Conservation (phyloP, 495 filamentous ascomycete species). For the Tricharina praecox region DNA sequence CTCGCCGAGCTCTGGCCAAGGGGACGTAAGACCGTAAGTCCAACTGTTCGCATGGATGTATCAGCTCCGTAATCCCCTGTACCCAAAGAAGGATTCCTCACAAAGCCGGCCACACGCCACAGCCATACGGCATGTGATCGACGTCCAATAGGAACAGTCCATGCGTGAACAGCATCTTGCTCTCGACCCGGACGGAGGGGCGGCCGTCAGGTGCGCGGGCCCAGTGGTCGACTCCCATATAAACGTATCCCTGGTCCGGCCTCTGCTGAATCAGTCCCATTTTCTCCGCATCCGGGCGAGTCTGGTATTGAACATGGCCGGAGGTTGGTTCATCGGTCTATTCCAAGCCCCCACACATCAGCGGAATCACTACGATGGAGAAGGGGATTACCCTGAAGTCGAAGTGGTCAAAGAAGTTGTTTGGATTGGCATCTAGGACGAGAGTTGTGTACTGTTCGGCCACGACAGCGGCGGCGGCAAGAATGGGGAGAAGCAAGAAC, state of each 20-base stretch:
- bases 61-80: too few relatives aligned
- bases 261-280: constrained; percentile 40
- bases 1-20: constrained; percentile 65
- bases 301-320: constrained; percentile 50
- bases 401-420: constrained; percentile 42
- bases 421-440: too few relatives aligned
- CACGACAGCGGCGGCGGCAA: too few relatives aligned
- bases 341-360: constrained; percentile 30
- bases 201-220: constrained; percentile 36
- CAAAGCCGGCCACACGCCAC: constrained; percentile 59
- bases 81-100: too few relatives aligned
- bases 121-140: constrained; percentile 57
- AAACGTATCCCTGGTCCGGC: constrained; percentile 34
- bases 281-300: constrained; percentile 39
- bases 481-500: too few relatives aligned
- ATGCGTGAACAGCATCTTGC: constrained; percentile 47
- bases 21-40: constrained; percentile 48
- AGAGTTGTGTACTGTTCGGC: too few relatives aligned
- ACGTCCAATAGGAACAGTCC: constrained; percentile 62
- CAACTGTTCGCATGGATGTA: too few relatives aligned
- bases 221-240: constrained; percentile 37
- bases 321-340: too few relatives aligned
- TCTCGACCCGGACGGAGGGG: constrained; percentile 47
- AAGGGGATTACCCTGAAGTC: constrained; percentile 31
- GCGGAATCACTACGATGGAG: not conserved